phyloP scores from a whole-genome alignment of 2,329 filamentous ascomycete genomes.

The Salinomyces thailandicus region DNA sequence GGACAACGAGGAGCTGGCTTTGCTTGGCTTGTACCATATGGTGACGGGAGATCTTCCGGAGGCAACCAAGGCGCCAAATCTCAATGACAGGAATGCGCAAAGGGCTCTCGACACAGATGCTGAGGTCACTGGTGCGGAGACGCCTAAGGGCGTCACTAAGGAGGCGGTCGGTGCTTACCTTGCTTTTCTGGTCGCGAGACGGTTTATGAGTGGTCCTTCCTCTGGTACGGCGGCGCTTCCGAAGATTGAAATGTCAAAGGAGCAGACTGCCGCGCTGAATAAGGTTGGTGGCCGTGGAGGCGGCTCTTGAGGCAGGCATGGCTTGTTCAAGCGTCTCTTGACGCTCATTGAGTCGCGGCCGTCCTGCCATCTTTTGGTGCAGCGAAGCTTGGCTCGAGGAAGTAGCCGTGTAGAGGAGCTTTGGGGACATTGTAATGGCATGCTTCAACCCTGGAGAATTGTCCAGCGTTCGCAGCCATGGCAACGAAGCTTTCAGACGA shows the following conservation, averaged over 20 bases:
- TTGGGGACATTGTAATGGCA: too few species aligned
- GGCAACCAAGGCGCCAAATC: constrained; percentile 59
- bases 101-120: constrained; percentile 54
- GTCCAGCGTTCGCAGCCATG: too few species aligned
- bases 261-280: constrained; percentile 39
- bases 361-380: too few species aligned
- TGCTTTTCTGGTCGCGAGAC: constrained; percentile 51
- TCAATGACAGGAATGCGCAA: constrained; percentile 62
- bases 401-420: too few species aligned
- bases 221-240: constrained; percentile 30
- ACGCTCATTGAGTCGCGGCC: too few species aligned
- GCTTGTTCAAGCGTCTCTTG: background rate
- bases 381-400: too few species aligned
- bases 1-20: constrained; percentile 57
- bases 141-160: constrained; percentile 46
- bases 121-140: constrained; percentile 45
- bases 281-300: constrained; percentile 45
- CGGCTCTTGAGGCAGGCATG: background rate
- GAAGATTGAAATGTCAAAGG: constrained; percentile 33
- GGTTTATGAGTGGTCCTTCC: constrained; percentile 47
- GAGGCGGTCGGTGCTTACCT: constrained; percentile 55
- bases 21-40: constrained; percentile 67
- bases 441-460: too few species aligned
- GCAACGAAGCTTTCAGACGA: too few species aligned
- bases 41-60: constrained; percentile 59